Base-by-base conservation (phyloP, 768 basidiomycete genomes). In the Pleurotus giganteus region DNA sequence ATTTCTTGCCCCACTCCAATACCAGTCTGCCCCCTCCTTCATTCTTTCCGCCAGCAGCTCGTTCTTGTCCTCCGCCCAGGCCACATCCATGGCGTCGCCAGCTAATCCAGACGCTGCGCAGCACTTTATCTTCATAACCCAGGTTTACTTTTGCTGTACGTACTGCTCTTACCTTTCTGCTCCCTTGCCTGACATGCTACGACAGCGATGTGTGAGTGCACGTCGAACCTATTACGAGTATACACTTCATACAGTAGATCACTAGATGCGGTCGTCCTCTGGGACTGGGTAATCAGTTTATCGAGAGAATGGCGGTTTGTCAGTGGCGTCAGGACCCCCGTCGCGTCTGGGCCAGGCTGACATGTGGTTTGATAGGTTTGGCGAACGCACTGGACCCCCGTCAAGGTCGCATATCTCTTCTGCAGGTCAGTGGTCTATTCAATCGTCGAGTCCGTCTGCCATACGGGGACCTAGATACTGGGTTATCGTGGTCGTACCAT, bases 71-170 rank as follows among this genome's bases (percentile, higher is more conserved):
- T 62, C 57, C 52, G 46, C 58, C 53, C 65, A 52, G 74, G 72
- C 70, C 63, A 66, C 51, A 36, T 59, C 36, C 58, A 54, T 50
- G 47, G 50, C 45, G 52, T 58, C 60, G 47, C 56, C 63, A 53
- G 71, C 83, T 68, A 68, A 79, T 45, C 69, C 77, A 54, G 76
- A 77, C 60, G 82, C 82, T 37, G 84, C 86, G 56, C 80, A 85
- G 61, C 80, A 88, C 67, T 89, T 89, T 68, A 88, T 91, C 69
- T 89, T 86, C 72, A 83, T 89, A 67, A 79, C 79, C 69, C 89
- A 91, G 73, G 80, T 90, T 68, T 89, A 89, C 75, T 91, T 91
- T 71, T 91, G 88, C 76, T 87, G 89, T 91, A 68, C 73, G 88
- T 82, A 34, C 23, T 12, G 60, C 43, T 61, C 56, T 58, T 56